Evolutionary conservation across 257 asterid genomes (phyloP), one percentile per base, ranked within the genome.

Genomic region (Ilex aquifolium): DNA sequence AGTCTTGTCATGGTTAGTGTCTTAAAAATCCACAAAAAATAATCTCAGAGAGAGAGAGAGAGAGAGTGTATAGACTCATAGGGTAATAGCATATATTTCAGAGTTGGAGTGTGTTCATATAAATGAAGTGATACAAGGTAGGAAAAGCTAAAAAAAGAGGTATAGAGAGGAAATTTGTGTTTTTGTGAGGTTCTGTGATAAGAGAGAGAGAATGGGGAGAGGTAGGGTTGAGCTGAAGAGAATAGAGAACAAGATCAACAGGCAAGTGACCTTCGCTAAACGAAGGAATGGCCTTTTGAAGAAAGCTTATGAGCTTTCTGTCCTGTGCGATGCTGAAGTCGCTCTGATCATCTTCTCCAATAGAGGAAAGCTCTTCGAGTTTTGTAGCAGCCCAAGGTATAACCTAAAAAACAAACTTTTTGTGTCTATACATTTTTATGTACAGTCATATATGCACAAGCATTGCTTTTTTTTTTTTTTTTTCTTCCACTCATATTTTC

Each of bases 321-420:
- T 90, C 58, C 90, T 90, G 13, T 90, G 97, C 59, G 97, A 90
- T 59, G 97, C 97, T 71, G 97, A 90, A 79, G 95, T 90, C 66
- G 95, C 95, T 67, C 74, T 90, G 78, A 90, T 90, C 79, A 85
- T 90, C 97, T 90, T 90, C 97, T 90, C 96, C 85, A 90, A 88
- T 85, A 87, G 97, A 78, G 97, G 97, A 80, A 90, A 90, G 86
- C 95, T 90, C 79, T 90, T 83, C 81, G 97, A 90, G 83, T 90
- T 90, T 65, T 90, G 95, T 95, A 90, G 97, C 79, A 85, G 95
- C 95, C 79, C 97, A 85, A 90, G 96, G 97, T 90, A 85, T 82
- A 68, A 61, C 60, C 55, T 60, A 59, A 32, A 21, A 21, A 21
- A 21, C 27, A 21, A 21, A 21, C 49, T 61, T 5, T 49, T 32